Evolutionary conservation across 768 basidiomycete genomes (phyloP).

Genomic region (Panus rudis): DNA sequence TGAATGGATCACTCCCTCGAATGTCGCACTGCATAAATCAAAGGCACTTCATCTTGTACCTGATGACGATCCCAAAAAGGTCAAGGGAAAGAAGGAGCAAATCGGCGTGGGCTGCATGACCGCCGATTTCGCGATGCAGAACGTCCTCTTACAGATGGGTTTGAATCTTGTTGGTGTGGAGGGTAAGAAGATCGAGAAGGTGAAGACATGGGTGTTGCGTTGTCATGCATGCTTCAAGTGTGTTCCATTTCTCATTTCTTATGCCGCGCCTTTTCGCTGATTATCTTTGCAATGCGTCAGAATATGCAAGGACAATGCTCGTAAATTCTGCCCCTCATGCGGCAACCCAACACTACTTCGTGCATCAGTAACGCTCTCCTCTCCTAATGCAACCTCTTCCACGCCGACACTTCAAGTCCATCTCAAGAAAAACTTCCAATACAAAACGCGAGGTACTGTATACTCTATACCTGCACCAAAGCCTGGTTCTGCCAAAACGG

Average conservation of each 20-base stretch:
- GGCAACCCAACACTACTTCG: slow-evolving; percentile 89
- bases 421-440: slow-evolving; percentile 94
- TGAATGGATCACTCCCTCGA: slow-evolving; percentile 95
- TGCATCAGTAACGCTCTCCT: slow-evolving; percentile 80
- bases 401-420: slow-evolving; percentile 78
- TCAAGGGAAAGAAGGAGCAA: slow-evolving; percentile 28
- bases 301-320: slow-evolving; percentile 90
- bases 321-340: slow-evolving; percentile 96
- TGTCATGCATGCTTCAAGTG: slow-evolving; percentile 99
- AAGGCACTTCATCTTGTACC: slow-evolving; percentile 80
- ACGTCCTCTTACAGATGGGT: slow-evolving; percentile 92
- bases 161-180: slow-evolving; percentile 84
- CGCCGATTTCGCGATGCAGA: slow-evolving; percentile 98
- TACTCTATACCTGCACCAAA: slow-evolving; percentile 91
- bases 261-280: slow-evolving; percentile 1
- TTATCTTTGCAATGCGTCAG: slow-evolving; percentile 33
- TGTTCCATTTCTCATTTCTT: slow-evolving; percentile 26
- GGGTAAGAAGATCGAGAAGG: slow-evolving; percentile 82
- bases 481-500: slow-evolving; percentile 79
- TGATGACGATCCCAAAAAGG: slow-evolving; percentile 26
- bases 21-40: slow-evolving; percentile 81
- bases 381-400: slow-evolving; percentile 52
- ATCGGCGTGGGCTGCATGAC: slow-evolving; percentile 90
- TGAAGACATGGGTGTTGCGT: slow-evolving; percentile 92
- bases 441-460: slow-evolving; percentile 83